Conservation (phyloP, 805 yeast genomes). For the Pichia scutulata region DNA sequence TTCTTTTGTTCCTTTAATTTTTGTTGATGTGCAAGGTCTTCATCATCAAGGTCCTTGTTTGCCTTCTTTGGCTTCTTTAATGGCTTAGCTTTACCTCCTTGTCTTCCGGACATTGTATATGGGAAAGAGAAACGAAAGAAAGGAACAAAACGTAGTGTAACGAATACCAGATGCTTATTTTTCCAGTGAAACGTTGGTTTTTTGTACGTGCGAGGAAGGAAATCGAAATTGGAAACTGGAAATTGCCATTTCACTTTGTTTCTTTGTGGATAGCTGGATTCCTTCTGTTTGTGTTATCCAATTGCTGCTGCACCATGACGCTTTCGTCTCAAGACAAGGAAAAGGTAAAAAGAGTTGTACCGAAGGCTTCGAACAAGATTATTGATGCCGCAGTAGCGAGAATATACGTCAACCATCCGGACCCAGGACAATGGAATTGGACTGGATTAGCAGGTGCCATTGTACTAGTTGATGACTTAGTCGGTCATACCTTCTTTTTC, state of each 20-base stretch:
- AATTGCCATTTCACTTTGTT: neutral
- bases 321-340: slow-evolving; percentile 66
- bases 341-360: slow-evolving; percentile 79
- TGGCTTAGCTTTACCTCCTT: slow-evolving; percentile 94
- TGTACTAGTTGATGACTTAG: slow-evolving; percentile 80
- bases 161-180: too few species aligned
- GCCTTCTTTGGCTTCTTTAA: slow-evolving; percentile 79
- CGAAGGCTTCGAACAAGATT: slow-evolving; percentile 80
- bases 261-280: too few species aligned
- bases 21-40: slow-evolving; percentile 82
- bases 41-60: slow-evolving; percentile 71
- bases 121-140: neutral
- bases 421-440: slow-evolving; percentile 69
- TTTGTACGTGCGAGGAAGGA: too few species aligned
- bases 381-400: slow-evolving; percentile 88
- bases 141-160: too few species aligned
- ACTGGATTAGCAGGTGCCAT: slow-evolving; percentile 90
- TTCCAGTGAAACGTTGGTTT: too few species aligned
- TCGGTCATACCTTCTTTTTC: slow-evolving; percentile 88
- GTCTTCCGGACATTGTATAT: slow-evolving; percentile 78
- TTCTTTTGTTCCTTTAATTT: slow-evolving; percentile 93
- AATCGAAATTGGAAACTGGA: neutral
- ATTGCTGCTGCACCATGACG: slow-evolving; percentile 19
- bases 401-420: slow-evolving; percentile 84
- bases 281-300: neutral